Evolutionary conservation across 345 rosid genomes (phyloP).

Genomic region (Microcos paniculata): DNA sequence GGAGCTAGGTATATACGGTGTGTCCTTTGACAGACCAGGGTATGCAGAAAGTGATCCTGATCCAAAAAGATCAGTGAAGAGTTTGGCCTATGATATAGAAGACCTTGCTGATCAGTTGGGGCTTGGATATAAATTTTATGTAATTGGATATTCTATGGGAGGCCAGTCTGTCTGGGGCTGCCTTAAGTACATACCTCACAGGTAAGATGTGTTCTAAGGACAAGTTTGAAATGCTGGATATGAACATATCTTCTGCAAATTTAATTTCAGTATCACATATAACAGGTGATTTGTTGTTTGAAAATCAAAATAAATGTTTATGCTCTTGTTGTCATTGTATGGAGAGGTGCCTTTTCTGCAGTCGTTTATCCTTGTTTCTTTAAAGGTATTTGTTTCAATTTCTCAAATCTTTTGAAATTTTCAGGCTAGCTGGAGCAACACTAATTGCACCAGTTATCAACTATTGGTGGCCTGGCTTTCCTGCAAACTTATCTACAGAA

Average conservation of each 20-base stretch:
- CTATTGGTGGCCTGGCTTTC: conserved; percentile 64
- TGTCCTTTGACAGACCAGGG: conserved; percentile 53
- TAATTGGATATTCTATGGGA: conserved; percentile 54
- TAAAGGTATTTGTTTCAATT: neutral
- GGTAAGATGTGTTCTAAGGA: conserved; percentile 24
- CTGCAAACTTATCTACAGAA: conserved; percentile 35
- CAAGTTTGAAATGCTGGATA: neutral
- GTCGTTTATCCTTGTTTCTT: neutral
- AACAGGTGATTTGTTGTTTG: neutral
- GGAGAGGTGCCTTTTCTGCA: neutral
- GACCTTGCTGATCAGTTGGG: conserved; percentile 46
- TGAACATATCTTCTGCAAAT: neutral
- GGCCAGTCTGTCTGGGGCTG: conserved; percentile 47
- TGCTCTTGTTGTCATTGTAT: too few relatives aligned
- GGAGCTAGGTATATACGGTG: conserved; percentile 34
- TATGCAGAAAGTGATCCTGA: conserved; percentile 57
- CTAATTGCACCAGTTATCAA: conserved; percentile 46
- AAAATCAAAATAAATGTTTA: neutral
- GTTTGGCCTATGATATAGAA: conserved; percentile 46
- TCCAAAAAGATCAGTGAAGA: conserved; percentile 35
- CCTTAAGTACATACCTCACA: conserved; percentile 58
- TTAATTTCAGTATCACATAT: neutral
- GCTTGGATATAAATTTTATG: conserved; percentile 43
- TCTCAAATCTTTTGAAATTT: neutral
- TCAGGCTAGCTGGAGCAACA: conserved; percentile 57